Evolutionary conservation across 108 stramenopile species (phyloP).

Genomic region (Chaetoceros tenuissimus): DNA sequence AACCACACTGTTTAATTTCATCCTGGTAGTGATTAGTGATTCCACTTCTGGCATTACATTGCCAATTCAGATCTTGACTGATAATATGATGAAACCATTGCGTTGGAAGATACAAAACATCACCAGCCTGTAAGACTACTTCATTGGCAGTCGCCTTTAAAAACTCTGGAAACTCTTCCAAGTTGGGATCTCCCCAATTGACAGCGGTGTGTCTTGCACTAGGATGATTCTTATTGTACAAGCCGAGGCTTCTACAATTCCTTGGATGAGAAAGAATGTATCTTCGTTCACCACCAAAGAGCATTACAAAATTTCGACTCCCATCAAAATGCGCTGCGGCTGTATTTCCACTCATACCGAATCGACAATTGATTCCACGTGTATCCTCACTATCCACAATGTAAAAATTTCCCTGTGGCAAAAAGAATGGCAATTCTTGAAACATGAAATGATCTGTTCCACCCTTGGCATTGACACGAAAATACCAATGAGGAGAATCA

Average conservation of each 20-base stretch:
- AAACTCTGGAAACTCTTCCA: constrained; percentile 68
- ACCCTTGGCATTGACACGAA: constrained; percentile 61
- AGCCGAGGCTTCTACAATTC: constrained; percentile 64
- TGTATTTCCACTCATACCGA: constrained; percentile 87
- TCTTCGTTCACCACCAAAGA: constrained; percentile 69
- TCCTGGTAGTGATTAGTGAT: constrained; percentile 33
- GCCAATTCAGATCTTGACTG: constrained; percentile 84
- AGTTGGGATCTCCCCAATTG: constrained; percentile 81
- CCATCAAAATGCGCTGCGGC: constrained; percentile 89
- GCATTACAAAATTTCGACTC: constrained; percentile 49
- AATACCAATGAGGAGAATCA: constrained; percentile 88
- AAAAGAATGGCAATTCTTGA: constrained; percentile 50
- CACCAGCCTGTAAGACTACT: constrained; percentile 89
- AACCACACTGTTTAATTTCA: constrained; percentile 39
- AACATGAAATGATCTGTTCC: constrained; percentile 28
- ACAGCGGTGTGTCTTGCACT: constrained; percentile 67
- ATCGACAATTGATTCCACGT: constrained; percentile 88
- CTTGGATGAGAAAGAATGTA: constrained; percentile 84
- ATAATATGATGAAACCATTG: constrained; percentile 93
- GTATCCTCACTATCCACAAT: constrained; percentile 49
- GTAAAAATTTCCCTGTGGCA: constrained; percentile 39
- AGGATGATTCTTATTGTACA: constrained; percentile 73
- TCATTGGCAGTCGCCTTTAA: constrained; percentile 61
- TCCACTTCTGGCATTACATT: constrained; percentile 90
- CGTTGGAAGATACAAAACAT: constrained; percentile 90